A percentile compares a stretch with the other conserved stretches of the same genome.
Evolutionary conservation across 192 early-diverging fungal species (phyloP).

Genomic region (Umbelopsis sp.): DNA sequence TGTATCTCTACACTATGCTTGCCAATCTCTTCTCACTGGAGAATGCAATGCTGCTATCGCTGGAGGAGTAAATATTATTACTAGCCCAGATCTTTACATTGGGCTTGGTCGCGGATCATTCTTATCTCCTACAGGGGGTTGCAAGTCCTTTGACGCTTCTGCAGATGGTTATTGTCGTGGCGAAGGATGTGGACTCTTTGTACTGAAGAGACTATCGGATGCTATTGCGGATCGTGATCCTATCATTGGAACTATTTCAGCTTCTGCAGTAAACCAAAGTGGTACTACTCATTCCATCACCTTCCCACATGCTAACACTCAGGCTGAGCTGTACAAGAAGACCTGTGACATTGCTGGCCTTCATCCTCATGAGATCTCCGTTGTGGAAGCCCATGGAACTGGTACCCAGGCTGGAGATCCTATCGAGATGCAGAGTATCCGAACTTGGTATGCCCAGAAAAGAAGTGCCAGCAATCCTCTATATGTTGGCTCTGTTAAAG

Average conservation of each 20-base stretch:
- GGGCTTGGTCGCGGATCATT: constrained; percentile 7
- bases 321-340: neutral
- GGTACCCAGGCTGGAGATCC: constrained; percentile 24
- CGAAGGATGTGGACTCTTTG: constrained; percentile 33
- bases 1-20: neutral
- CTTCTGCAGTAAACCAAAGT: neutral
- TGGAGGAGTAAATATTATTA: constrained; percentile 7
- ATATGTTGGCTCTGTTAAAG: constrained; percentile 21
- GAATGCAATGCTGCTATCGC: neutral
- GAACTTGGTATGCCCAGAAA: neutral
- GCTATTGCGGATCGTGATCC: constrained; percentile 28
- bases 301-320: neutral
- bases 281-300: neutral
- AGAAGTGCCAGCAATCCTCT: constrained; percentile 13
- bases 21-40: constrained; percentile 5
- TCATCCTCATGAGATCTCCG: neutral
- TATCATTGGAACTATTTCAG: constrained; percentile 2
- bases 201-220: constrained; percentile 29
- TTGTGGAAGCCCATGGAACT: constrained; percentile 24
- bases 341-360: constrained; percentile 12
- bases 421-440: constrained; percentile 7
- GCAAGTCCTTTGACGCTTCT: constrained; percentile 27
- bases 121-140: neutral
- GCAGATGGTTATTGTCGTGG: constrained; percentile 39
- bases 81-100: neutral